Evolutionary conservation across 116 monocot genomes (phyloP).

Genomic region (Cymodocea nodosa): DNA sequence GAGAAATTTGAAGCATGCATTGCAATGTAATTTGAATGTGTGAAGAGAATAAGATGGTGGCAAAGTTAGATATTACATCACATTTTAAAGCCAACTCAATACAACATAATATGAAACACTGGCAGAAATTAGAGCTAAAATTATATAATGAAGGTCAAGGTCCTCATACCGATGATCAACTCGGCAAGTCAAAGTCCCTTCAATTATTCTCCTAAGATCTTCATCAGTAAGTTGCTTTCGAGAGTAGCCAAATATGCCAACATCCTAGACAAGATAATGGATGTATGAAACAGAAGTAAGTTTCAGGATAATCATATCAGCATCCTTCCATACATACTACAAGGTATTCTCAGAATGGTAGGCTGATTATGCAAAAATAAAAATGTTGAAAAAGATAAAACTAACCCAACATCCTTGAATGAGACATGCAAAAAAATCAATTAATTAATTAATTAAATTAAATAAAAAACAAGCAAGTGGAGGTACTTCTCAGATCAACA

Average conservation of each 20-base stretch:
- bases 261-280: conserved; percentile 38
- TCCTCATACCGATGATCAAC: conserved; percentile 69
- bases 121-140: background rate
- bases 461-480: background rate
- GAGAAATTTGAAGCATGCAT: too few relatives aligned
- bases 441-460: background rate
- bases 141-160: background rate
- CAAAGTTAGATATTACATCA: too few relatives aligned
- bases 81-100: too few relatives aligned
- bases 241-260: conserved; percentile 91
- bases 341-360: background rate
- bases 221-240: conserved; percentile 64
- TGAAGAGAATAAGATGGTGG: too few relatives aligned
- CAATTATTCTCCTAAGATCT: conserved; percentile 51
- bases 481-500: too few relatives aligned
- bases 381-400: background rate
- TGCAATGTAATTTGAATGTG: too few relatives aligned
- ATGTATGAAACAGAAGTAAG: background rate
- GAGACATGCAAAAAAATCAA: background rate
- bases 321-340: background rate
- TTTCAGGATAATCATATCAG: background rate
- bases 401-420: background rate
- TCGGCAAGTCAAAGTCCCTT: conserved; percentile 69
- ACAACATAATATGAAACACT: background rate
- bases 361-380: background rate